Evolutionary conservation across 192 early-diverging fungal genomes (phyloP), one percentile per base, ranked within the genome.

Genomic region (Entophlyctis helioformis): DNA sequence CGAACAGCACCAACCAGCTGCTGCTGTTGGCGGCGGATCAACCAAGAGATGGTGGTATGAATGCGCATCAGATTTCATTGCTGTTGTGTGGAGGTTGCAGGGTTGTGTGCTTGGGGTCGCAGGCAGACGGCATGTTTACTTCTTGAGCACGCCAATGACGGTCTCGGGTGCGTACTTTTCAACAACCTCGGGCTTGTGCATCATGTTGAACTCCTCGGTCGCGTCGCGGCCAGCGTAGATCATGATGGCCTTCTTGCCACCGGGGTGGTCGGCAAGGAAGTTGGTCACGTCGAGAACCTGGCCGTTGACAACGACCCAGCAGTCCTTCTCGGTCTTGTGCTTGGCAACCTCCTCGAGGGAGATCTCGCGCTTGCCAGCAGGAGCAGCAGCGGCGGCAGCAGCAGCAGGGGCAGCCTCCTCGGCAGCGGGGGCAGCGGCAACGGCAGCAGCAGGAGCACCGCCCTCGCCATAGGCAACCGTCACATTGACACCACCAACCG

Each of bases 221-320:
- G 85, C 87, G 58, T 89, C 85, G n/a, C 69, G 71, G 32, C 87
- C 87, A 41, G 84, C 83, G 63, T 83, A 88, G 50, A 88, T 57
- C 48, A 89, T 46, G 39, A 89, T 89, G 6, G 82, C 78, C 63
- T 85, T 85, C 66, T 86, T 86, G 46, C 86, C 86, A 42, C 85
- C 83, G 33, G 85, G 85, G 62, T 87, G 85, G 45, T 88, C 84
- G 24, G 63, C 58, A 51, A 85, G 62, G 68, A 89, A 89, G 41
- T 67, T 67, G 33, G 86, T 89, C 5, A 71, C 82, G 45, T 90
- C 66, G 40, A 86, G 63, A 19, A 90, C 84, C 42, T 82, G 69
- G 13, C 82, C 85, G 46, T 89, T 87, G 7, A 89, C 81, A 54
- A 86, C 73, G 16, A 89, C 85, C 86, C 86, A 89, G 56, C 84